phyloP scores from a whole-genome alignment of 78 protist species.

The Pigoraptor vietnamica region DNA sequence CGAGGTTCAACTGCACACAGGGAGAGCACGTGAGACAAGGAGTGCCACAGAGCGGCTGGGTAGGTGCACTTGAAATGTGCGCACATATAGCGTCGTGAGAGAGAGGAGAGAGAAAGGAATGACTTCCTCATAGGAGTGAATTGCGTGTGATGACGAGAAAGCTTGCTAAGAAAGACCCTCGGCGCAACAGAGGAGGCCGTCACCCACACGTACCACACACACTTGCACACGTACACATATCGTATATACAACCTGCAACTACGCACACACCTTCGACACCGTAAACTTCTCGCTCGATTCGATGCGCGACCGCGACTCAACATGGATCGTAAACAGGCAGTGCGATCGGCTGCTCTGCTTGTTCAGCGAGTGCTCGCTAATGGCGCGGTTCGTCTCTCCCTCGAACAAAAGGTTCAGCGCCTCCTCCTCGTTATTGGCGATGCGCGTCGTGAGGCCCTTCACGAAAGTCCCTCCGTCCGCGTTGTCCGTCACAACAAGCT shows the following conservation, averaged over 20 bases:
- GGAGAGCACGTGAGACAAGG: neutral
- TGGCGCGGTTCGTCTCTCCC: neutral
- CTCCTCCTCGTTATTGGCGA: neutral
- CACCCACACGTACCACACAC: too few relatives aligned
- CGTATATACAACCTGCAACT: neutral
- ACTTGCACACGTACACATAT: too few relatives aligned
- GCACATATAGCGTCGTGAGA: too few relatives aligned
- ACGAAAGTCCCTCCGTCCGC: neutral
- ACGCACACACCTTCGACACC: neutral
- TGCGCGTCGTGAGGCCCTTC: neutral
- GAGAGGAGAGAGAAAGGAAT: too few relatives aligned
- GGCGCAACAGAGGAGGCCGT: too few relatives aligned
- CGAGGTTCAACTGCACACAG: conserved; percentile 45
- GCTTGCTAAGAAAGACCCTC: too few relatives aligned
- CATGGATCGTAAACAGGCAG: conserved; percentile 60
- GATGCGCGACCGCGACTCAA: conserved; percentile 16
- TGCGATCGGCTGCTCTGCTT: conserved; percentile 58
- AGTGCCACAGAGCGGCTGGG: too few relatives aligned
- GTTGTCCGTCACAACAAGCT: neutral
- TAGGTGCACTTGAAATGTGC: too few relatives aligned
- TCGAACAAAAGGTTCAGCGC: neutral
- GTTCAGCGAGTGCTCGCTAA: neutral
- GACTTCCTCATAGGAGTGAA: too few relatives aligned
- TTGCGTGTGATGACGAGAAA: too few relatives aligned
- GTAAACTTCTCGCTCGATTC: neutral